phyloP scores from a whole-genome alignment of 1,139 yeast genomes.

The Diutina sp. region DNA sequence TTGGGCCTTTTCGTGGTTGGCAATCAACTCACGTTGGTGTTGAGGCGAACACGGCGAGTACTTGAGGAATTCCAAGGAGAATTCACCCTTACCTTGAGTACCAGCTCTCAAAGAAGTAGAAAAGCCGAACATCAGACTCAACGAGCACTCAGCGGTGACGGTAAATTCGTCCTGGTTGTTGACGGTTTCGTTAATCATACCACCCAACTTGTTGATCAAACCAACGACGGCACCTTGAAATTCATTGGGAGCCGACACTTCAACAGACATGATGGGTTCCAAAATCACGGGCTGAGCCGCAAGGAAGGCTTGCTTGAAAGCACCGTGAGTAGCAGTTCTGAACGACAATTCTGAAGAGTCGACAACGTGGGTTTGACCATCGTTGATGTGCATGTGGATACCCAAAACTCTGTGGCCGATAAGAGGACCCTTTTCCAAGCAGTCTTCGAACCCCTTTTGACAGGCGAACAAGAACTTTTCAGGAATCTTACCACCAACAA shows the following conservation, averaged over 20 bases:
- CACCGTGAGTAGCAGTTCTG: slow-evolving; percentile 84
- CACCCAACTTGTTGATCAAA: slow-evolving; percentile 80
- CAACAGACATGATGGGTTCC: slow-evolving; percentile 93
- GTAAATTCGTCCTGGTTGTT: slow-evolving; percentile 93
- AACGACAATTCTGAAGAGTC: slow-evolving; percentile 95
- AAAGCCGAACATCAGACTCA: slow-evolving; percentile 92
- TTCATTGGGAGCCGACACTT: slow-evolving; percentile 89
- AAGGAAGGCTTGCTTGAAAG: slow-evolving; percentile 84
- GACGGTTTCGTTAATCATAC: slow-evolving; percentile 87
- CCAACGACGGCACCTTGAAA: slow-evolving; percentile 94
- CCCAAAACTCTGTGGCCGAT: slow-evolving; percentile 92
- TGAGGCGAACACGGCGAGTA: slow-evolving; percentile 88
- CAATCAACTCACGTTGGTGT: slow-evolving; percentile 80
- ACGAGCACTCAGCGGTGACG: slow-evolving; percentile 85
- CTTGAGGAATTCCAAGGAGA: slow-evolving; percentile 85
- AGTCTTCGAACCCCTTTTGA: slow-evolving; percentile 90
- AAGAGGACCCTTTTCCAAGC: slow-evolving; percentile 92
- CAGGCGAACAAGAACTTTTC: slow-evolving; percentile 93
- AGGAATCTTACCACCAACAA: slow-evolving; percentile 95
- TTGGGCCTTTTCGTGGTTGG: slow-evolving; percentile 44
- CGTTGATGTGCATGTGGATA: slow-evolving; percentile 84
- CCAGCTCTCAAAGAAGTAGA: slow-evolving; percentile 92
- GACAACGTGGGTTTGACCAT: slow-evolving; percentile 95
- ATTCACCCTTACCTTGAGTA: slow-evolving; percentile 98
- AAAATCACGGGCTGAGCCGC: slow-evolving; percentile 76